phyloP scores from a whole-genome alignment of 2,329 filamentous ascomycete genomes.

The Cordyceps fumosorosea region DNA sequence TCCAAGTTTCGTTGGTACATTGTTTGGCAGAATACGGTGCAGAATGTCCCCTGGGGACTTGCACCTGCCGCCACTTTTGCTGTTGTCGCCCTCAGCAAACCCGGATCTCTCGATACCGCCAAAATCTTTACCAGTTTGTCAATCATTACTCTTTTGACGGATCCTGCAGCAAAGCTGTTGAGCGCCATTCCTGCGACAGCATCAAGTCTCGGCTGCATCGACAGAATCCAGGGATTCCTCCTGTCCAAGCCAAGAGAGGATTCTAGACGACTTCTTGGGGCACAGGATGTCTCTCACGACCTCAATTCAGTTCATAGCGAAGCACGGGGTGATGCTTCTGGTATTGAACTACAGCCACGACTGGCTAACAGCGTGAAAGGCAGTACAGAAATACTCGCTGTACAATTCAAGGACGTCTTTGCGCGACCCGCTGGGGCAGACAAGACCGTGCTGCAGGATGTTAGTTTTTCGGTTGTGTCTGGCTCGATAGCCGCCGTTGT shows the following conservation, averaged over 20 bases:
- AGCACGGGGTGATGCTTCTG: not conserved
- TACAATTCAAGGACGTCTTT: not conserved
- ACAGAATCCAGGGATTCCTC: slow-evolving; percentile 18
- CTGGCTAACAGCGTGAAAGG: not conserved
- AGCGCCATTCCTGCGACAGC: slow-evolving; percentile 15
- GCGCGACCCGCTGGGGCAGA: not conserved
- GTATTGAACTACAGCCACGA: not conserved
- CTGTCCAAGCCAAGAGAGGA: not conserved
- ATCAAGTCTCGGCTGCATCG: slow-evolving; percentile 16
- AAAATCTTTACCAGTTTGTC: slow-evolving; percentile 19
- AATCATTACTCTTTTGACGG: slow-evolving; percentile 17
- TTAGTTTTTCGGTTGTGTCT: not conserved
- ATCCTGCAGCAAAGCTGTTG: slow-evolving; percentile 15
- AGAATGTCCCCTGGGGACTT: slow-evolving; percentile 17
- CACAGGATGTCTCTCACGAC: not conserved
- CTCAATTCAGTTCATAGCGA: not conserved
- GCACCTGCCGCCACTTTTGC: slow-evolving; percentile 14
- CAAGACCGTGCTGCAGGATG: not conserved
- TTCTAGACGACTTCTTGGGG: not conserved
- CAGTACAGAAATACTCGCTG: not conserved
- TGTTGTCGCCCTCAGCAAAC: not conserved
- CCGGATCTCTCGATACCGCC: slow-evolving; percentile 9
- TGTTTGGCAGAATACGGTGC: slow-evolving; percentile 17
- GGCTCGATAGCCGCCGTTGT: slow-evolving; percentile 21
- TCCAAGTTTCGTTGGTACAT: slow-evolving; percentile 13